phyloP scores from a whole-genome alignment of 75 land plant species.

The Selaginella moellendorffii region DNA sequence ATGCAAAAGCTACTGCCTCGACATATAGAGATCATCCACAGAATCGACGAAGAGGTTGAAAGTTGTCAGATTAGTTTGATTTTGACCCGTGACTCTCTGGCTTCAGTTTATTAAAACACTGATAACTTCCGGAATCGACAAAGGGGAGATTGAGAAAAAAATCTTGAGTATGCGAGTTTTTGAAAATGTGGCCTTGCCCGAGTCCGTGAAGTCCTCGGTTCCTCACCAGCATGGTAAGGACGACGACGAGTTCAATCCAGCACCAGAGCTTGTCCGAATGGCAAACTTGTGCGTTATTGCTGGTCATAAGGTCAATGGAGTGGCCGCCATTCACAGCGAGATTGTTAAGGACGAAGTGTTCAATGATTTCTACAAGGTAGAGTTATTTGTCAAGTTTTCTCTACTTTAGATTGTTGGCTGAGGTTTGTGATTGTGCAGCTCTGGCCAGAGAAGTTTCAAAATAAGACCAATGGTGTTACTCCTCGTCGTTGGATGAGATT shows the following conservation, averaged over 20 bases:
- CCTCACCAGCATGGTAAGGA: constrained; percentile 23
- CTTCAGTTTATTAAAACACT: constrained; percentile 20
- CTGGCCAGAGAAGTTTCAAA: constrained; percentile 96
- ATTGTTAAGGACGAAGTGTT: constrained; percentile 92
- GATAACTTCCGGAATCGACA: constrained; percentile 19
- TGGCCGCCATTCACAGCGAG: constrained; percentile 92
- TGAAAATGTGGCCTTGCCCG: constrained; percentile 63
- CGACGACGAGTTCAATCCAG: constrained; percentile 4
- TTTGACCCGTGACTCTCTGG: constrained; percentile 9
- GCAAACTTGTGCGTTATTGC: constrained; percentile 92
- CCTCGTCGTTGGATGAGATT: constrained; percentile 92
- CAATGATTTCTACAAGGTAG: constrained; percentile 79
- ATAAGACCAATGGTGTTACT: constrained; percentile 97
- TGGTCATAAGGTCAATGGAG: constrained; percentile 94
- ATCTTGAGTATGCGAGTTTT: constrained; percentile 66
- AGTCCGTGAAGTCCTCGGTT: constrained; percentile 32
- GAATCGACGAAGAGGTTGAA: constrained; percentile 74
- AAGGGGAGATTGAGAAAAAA: constrained; percentile 42
- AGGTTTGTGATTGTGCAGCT: constrained; percentile 28
- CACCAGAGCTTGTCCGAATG: constrained; percentile 69
- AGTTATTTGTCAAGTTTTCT: background rate
- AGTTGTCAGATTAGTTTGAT: background rate
- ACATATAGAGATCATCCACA: constrained; percentile 74
- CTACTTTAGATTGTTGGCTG: background rate
- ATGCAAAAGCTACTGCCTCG: constrained; percentile 84